Base-by-base conservation (phyloP, 345 rosid genomes). In the Ceriops decandra region DNA sequence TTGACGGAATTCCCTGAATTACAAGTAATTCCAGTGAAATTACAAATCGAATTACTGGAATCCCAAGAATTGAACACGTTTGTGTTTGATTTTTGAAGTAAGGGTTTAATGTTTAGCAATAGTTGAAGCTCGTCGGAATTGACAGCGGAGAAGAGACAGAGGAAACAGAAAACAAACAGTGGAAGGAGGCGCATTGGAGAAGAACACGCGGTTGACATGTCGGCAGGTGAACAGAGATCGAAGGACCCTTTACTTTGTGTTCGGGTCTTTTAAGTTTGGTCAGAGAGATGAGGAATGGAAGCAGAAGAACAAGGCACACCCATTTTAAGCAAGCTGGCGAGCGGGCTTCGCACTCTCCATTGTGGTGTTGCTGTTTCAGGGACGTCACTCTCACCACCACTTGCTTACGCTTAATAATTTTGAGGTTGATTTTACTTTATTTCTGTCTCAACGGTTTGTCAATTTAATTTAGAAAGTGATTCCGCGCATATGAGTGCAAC, bases 1-100 rank as follows among this genome's bases (percentile, higher is more conserved):
- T 68, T 76, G n/a, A 93, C 93, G 20, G 72, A 84, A 27, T 79
- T 67, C 0, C 22, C 53, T 1, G 73, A 57, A 58, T 82, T 68
- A 65, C 97, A 90, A 32, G 86, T 76, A 77, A 93, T 66, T 70
- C 98, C 98, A 5, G 76, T 4, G 82, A 93, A 93, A 6, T 47
- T 19, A 68, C 93, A 93, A 0, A 75, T 38, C 51, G 63, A 58
- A 49, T 57, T 46, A 5, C 42, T 31, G 11, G 85, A 70, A 32
- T 30, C 68, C 97, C 96, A 93, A 0, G 97, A 86, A 58, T 75
- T 63, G 51, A 90, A 85, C 0, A 76, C 73, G 27, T 38, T 51
- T 57, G 77, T 53, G 27, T 52, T 35, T 32, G 89, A 77, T 8
- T 78, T 33, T 4, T 52, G 58, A 46, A 88, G 73, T 0, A 85